These are phyloP conservation scores for Urtica urens DNA, from an alignment of 306 rosid species.

Conservation along the genomic window DNA sequence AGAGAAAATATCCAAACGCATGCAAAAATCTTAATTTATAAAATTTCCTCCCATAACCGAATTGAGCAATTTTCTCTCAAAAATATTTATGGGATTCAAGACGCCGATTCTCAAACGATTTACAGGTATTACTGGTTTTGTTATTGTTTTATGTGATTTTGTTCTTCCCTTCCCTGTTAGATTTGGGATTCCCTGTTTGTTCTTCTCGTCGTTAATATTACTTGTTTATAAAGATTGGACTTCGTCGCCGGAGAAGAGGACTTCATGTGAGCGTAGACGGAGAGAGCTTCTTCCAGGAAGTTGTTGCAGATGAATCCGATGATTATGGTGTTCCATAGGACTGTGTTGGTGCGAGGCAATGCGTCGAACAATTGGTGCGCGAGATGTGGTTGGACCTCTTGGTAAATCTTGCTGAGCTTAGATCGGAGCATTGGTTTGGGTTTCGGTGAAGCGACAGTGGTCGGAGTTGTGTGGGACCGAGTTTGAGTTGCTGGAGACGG, in stretches of 20 bases:
- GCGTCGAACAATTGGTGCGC: conserved; percentile 66
- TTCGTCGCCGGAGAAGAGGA: conserved; percentile 22
- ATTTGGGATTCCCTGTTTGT: no score
- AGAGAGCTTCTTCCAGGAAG: conserved; percentile 50
- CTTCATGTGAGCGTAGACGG: conserved; percentile 48
- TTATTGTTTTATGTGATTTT: no score
- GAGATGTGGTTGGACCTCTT: conserved; percentile 57
- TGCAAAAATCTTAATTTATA: no score
- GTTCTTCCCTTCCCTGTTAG: no score
- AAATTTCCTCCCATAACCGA: no score
- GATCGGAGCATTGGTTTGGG: conserved; percentile 41
- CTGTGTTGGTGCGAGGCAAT: conserved; percentile 57
- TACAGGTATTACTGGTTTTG: no score
- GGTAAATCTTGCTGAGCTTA: conserved; percentile 65
- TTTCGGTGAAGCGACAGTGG: conserved; percentile 10
- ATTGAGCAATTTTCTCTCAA: no score
- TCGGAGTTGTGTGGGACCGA: conserved; percentile 5
- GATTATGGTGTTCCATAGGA: conserved; percentile 70
- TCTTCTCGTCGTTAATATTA: no score
- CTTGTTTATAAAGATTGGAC: no score
- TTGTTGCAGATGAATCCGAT: conserved; percentile 71
- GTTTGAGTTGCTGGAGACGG: conserved; percentile 5
- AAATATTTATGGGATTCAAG: no score
- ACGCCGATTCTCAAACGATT: no score
- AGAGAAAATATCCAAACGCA: no score